phyloP scores from a whole-genome alignment of 1,284 basidiomycete species.

The Coriolopsis trogii region DNA sequence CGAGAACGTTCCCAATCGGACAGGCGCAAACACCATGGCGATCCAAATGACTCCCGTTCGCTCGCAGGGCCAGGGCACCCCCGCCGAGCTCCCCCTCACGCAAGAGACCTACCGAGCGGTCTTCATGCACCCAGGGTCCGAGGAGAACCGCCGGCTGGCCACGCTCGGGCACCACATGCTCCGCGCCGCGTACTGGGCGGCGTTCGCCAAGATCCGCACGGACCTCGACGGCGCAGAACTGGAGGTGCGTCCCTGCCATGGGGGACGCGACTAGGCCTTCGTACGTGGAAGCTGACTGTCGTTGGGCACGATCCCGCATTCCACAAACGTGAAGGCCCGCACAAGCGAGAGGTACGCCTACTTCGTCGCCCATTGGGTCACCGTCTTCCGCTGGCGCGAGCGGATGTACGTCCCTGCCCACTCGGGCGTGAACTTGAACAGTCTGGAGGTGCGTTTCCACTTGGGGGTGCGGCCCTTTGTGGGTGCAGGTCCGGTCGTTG shows the following conservation, averaged over 20 bases:
- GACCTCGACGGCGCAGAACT: background rate
- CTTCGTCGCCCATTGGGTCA: background rate
- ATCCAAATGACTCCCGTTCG: background rate
- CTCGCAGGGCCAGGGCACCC: too few species aligned
- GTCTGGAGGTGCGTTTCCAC: background rate
- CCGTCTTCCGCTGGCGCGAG: background rate
- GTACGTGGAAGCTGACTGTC: too few species aligned
- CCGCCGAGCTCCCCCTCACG: slow-evolving; percentile 1
- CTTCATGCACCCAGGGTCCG: slow-evolving; percentile 6
- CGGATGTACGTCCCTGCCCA: background rate
- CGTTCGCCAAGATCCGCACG: slow-evolving; percentile 1
- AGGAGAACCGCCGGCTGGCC: slow-evolving; percentile 1
- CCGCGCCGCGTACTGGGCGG: slow-evolving; percentile 4
- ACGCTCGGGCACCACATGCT: background rate
- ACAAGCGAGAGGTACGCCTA: background rate
- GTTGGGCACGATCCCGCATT: too few species aligned
- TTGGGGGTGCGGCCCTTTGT: background rate
- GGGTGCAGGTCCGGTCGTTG: background rate
- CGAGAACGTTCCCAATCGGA: background rate
- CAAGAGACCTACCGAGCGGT: background rate
- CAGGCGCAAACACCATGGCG: too few species aligned
- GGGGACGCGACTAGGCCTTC: background rate
- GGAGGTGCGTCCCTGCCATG: background rate
- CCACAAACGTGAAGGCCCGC: too few species aligned
- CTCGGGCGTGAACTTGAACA: background rate